Base-by-base conservation (phyloP, 805 yeast species). In the Kodamaea jinghongensis region DNA sequence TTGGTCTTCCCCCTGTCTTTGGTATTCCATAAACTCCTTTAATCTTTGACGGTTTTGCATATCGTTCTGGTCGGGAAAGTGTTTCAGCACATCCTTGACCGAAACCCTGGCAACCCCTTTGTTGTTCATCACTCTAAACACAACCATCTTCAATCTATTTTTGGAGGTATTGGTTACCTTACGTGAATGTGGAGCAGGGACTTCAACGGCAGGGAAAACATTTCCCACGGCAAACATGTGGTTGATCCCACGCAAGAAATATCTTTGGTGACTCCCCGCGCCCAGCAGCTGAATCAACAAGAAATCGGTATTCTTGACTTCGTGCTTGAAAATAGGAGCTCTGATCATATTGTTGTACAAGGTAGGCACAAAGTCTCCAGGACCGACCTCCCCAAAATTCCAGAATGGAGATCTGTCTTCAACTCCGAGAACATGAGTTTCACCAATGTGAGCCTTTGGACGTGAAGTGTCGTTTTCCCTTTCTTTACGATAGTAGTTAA, bases 11-110 rank as follows among this genome's bases (percentile, higher is more conserved):
- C 98, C 98, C 28, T 83, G 80, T 51, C 97, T 73, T 64, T 91
- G 97, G 54, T 86, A 93, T 54, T 90, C 97, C 99, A 93, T 93
- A 52, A 93, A 93, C 64, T 93, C 99, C 61, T 93, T 93, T 41
- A 93, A 73, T 46, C 96, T 74, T 64, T 91, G 98, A 52, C 99
- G 76, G 57, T 88, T 91, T 60, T 93, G 99, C 87, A 91, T 90
- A 55, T 93, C 98, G 55, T 86, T 90, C 61, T 90, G 97, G 50
- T 89, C 98, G 0, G 99, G 98, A 57, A 93, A 93, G 67, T 91
- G 97, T 36, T 77, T 76, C 0, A 96, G 81, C 15, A 93, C 86
- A 48, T 93, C 98, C 48, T 82, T 82, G 8, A 93, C 95, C 6
- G 86, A 73, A 30, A 93, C 71, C 27, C 98, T 71, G 28, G 84